A percentile compares a stretch with the other conserved stretches of the same genome.
Evolutionary conservation across 1,284 basidiomycete species (phyloP).

Genomic region (Agaricales sp.): DNA sequence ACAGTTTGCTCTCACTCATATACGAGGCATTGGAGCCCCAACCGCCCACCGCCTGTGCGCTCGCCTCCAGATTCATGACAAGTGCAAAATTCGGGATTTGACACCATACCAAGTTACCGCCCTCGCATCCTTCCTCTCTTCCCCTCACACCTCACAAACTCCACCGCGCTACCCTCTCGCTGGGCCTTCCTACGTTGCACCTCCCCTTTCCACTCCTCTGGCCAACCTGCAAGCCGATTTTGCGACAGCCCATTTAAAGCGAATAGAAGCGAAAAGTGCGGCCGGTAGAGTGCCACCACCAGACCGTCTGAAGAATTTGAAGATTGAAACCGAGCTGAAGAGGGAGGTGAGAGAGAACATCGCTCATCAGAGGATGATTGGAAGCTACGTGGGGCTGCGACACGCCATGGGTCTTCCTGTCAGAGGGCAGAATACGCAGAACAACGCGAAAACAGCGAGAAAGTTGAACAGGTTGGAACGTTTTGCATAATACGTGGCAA

Average conservation of each 20-base stretch:
- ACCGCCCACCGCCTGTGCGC: slow-evolving; percentile 78
- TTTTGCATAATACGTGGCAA: neutral
- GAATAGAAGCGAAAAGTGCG: slow-evolving; percentile 14
- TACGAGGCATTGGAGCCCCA: slow-evolving; percentile 74
- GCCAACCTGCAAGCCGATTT: slow-evolving; percentile 21
- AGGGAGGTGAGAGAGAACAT: slow-evolving; percentile 81
- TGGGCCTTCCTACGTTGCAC: slow-evolving; percentile 34
- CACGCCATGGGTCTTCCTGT: slow-evolving; percentile 87
- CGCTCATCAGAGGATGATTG: slow-evolving; percentile 82
- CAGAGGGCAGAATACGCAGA: slow-evolving; percentile 82
- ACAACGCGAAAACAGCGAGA: slow-evolving; percentile 77
- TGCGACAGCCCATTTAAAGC: slow-evolving; percentile 16
- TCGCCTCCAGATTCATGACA: slow-evolving; percentile 79
- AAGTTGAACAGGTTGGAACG: slow-evolving; percentile 66
- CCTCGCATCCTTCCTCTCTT: slow-evolving; percentile 82
- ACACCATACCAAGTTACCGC: slow-evolving; percentile 75
- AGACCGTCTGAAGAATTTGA: slow-evolving; percentile 62
- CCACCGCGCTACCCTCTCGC: slow-evolving; percentile 58
- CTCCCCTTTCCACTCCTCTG: slow-evolving; percentile 30
- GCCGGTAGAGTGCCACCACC: slow-evolving; percentile 12
- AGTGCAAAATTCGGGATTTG: slow-evolving; percentile 66
- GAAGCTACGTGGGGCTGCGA: slow-evolving; percentile 77
- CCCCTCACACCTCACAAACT: slow-evolving; percentile 59
- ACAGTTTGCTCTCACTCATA: slow-evolving; percentile 75
- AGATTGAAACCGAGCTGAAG: slow-evolving; percentile 76